These are phyloP conservation scores for Chlamydomonas asymmetrica DNA, from an alignment of 139 green algal genomes.

Conservation along the genomic window DNA sequence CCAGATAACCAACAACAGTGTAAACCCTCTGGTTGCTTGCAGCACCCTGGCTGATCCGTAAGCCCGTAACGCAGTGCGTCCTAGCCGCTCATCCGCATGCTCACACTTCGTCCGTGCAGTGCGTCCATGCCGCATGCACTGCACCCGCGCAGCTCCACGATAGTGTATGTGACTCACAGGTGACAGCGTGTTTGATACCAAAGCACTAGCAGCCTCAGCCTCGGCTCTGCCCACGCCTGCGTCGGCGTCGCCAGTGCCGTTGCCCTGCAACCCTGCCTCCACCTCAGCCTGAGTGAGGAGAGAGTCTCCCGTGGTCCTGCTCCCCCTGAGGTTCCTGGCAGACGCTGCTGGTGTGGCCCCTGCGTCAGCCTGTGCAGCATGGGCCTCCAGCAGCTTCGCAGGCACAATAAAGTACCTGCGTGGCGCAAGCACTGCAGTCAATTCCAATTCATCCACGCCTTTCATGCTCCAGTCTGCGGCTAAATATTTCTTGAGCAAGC, in stretches of 20 bases:
- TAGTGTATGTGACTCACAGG: too few species aligned
- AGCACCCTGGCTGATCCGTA: too few species aligned
- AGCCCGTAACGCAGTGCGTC: too few species aligned
- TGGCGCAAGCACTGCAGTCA: background rate
- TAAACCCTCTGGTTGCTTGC: background rate
- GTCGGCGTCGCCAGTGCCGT: background rate
- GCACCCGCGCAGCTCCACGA: too few species aligned
- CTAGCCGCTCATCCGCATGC: too few species aligned
- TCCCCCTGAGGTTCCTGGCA: conserved; percentile 1
- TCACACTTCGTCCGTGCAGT: too few species aligned
- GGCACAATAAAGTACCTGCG: conserved; percentile 74
- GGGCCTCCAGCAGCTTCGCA: conserved; percentile 48
- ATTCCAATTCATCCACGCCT: background rate
- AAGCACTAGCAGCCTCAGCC: background rate
- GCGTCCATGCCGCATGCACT: too few species aligned
- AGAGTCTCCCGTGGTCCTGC: background rate
- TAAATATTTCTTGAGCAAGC: background rate
- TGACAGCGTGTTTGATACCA: too few species aligned
- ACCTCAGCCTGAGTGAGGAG: conserved; percentile 5
- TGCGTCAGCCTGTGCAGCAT: conserved; percentile 1
- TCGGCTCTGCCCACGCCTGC: conserved; percentile 10
- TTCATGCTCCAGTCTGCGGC: background rate
- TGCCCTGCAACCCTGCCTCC: background rate
- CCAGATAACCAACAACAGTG: background rate
- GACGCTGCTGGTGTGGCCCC: background rate